These are phyloP conservation scores for Phaeoacremonium minimum DNA, from an alignment of 2,329 filamentous ascomycete species.

Conservation along the genomic window DNA sequence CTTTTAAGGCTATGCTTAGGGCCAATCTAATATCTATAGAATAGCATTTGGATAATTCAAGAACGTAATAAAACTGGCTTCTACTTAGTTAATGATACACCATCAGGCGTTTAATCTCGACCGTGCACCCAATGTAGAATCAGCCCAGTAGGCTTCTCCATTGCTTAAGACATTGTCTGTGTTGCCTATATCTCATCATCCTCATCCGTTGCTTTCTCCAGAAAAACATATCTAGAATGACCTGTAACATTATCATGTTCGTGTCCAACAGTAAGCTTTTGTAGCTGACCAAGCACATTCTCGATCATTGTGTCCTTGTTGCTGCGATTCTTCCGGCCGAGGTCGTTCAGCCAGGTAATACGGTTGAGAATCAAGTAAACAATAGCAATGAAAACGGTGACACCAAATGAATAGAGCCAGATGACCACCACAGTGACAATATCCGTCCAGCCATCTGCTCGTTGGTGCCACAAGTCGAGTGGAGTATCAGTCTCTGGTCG, in stretches of 20 bases:
- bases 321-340: conserved; percentile 59
- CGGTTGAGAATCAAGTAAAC: conserved; percentile 60
- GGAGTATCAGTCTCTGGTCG: conserved; percentile 21
- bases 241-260: conserved; percentile 32
- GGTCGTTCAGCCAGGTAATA: conserved; percentile 53
- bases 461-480: conserved; percentile 25
- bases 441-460: conserved; percentile 35
- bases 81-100: no score
- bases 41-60: no score
- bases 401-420: conserved; percentile 63
- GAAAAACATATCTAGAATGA: conserved; percentile 6
- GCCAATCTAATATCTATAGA: no score
- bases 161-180: no score
- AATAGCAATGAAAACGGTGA: conserved; percentile 61
- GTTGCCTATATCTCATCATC: conserved; percentile 10
- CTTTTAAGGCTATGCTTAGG: no score
- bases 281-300: conserved; percentile 61
- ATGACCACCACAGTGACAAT: conserved; percentile 60
- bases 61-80: no score
- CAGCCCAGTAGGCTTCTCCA: no score
- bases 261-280: conserved; percentile 59
- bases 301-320: conserved; percentile 60
- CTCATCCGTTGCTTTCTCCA: conserved; percentile 11
- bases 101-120: no score
- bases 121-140: no score